Evolutionary conservation across 331 rosid genomes (phyloP), one percentile per base, ranked within the genome.

Genomic region (Stylosanthes scabra): DNA sequence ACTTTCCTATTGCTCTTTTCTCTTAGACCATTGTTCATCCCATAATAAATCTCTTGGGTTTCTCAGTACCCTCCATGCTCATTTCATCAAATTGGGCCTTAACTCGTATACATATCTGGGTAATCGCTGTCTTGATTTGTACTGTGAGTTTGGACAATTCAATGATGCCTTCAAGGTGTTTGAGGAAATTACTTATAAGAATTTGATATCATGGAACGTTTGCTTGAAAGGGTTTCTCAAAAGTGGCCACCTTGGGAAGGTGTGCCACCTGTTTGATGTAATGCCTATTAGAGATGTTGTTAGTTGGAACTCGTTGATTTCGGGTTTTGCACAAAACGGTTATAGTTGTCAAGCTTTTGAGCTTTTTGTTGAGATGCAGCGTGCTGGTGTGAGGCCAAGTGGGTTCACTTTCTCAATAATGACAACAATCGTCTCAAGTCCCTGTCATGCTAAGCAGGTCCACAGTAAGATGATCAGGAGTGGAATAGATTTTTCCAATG

Each of bases 231-330:
- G 92, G 11, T 59, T 93, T 54, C 59, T 86, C 2, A 47, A 78
- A 67, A 77, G 80, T 60, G 88, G 91, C 1, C 81, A 86, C 2
- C 40, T 82, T 68, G 75, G 66, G 15, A 75, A 72, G 16, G 96
- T 96, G 9, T 37, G 59, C 61, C 46, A 52, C 49, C 6, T 89
- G 88, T 90, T 88, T 59, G 93, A 79, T 63, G 88, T 28, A 91
- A 93, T 93, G 89, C 90, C 91, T 68, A 84, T 59, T 11, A 89
- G 88, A 76, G 93, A 93, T 61, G 93, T 85, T 2, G 93, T 93
- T 71, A 74, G 85, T 75, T 93, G 98, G 98, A 93, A 93, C 71
- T 78, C 92, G 7, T 77, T 87, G 88, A 84, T 93, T 71, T 90
- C 88, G 3, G 92, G 91, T 59, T 78, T 63, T 70, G 70, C 81